Evolutionary conservation across 2,329 filamentous ascomycete genomes (phyloP), one percentile per base, ranked within the genome.

Genomic region (Pezicula neosporulosa): DNA sequence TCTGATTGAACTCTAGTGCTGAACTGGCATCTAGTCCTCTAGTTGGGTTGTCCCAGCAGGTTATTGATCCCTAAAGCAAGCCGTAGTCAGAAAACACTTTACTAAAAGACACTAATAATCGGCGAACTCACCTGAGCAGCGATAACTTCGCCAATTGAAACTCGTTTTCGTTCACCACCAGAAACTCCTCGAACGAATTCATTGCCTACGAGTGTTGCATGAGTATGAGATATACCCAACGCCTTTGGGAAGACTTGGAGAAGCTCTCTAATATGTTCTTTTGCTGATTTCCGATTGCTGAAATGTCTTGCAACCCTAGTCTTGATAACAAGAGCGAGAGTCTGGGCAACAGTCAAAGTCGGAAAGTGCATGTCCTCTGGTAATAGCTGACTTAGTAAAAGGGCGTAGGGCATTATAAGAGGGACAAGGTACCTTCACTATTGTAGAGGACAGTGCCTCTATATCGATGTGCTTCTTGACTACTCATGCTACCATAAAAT

Each of bases 1-100:
- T 79, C 48, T 80, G 81, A 8, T 83, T 84, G 52, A 89, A 90
- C 56, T 90, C 87, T 2, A 90, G 73, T 0, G 87, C 87, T 0
- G 86, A 90, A 16, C 81, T 86, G 1, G 86, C 83, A 62, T 90
- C 87, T 0, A 90, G 73, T 13, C 87, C 87, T 48, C 85, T 76
- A 3, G 86, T 90, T 0, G 82, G 85, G 63, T 90, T 90, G 62
- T 90, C 87, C 84, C 85, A 90, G 56, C 82, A 86, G 44, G 77
- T 79, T 1, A 88, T 73, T 16, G 41, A 21, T n/a, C 35, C 50
- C 24, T 85, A 63, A 87, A 21, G 21, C 21, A 21, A 21, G 83
- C 2, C 16, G 6, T 38, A 16, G 36, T 38, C 36, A 38, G 36
- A 6, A 38, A 15, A 38, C 6, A 6, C 36, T 12, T 38, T 21